A percentile compares a stretch with the other conserved stretches of the same genome.
phyloP scores from a whole-genome alignment of 2,329 filamentous ascomycete genomes.

The Colletotrichum sp. region DNA sequence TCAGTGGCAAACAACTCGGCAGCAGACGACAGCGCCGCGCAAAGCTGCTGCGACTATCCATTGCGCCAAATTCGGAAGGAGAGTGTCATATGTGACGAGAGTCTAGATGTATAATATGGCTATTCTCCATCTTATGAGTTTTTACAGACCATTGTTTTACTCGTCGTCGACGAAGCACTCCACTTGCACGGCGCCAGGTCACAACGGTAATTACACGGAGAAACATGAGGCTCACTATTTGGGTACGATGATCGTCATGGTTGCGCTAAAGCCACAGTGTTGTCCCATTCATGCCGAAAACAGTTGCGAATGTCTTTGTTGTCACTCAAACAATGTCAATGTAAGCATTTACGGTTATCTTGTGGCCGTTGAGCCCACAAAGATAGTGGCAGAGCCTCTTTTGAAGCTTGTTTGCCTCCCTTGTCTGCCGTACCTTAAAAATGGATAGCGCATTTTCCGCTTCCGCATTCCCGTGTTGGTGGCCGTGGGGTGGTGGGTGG shows the following conservation, averaged over 20 bases:
- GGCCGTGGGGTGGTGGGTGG: neutral
- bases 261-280: neutral
- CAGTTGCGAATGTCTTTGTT: neutral
- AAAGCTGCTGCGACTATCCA: too few relatives aligned
- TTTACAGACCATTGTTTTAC: too few relatives aligned
- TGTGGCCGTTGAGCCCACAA: neutral
- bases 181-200: neutral
- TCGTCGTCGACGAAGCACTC: too few relatives aligned
- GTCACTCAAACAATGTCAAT: neutral
- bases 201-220: fast-evolving
- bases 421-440: neutral
- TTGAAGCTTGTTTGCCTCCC: neutral
- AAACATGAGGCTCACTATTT: neutral
- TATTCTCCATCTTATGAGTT: too few relatives aligned
- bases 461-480: neutral
- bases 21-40: too few relatives aligned
- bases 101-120: too few relatives aligned
- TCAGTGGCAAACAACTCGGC: too few relatives aligned
- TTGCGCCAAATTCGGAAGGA: too few relatives aligned
- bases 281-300: neutral
- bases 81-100: too few relatives aligned
- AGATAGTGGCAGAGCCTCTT: neutral
- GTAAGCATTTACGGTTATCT: neutral
- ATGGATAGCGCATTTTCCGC: neutral
- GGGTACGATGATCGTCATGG: fast-evolving